Percentiles rank a stretch among this genome's conserved stretches.
phyloP scores from a whole-genome alignment of 352 stramenopile species.

The Phytophthora cryptogea region DNA sequence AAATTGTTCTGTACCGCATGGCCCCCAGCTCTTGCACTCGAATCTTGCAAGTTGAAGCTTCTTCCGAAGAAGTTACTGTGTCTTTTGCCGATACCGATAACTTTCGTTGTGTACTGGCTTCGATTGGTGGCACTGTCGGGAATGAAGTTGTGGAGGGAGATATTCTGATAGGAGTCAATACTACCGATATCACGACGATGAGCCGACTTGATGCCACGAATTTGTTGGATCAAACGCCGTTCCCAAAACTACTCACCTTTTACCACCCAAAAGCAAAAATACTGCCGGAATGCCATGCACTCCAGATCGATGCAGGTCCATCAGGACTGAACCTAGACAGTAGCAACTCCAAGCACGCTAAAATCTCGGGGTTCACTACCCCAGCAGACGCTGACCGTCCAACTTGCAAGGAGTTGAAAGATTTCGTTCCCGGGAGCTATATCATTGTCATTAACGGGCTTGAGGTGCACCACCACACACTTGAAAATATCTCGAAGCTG shows the following conservation, averaged over 20 bases:
- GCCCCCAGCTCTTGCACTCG: conserved; percentile 23
- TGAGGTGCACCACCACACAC: conserved; percentile 49
- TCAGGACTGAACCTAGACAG: conserved; percentile 61
- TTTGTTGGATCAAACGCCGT: conserved; percentile 31
- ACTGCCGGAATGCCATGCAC: conserved; percentile 48
- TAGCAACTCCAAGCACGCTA: conserved; percentile 28
- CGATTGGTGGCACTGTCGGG: conserved; percentile 13
- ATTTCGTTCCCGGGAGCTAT: conserved; percentile 51
- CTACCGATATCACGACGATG: conserved; percentile 43
- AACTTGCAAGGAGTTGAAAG: conserved; percentile 38
- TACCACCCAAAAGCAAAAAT: conserved; percentile 13
- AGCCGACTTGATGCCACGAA: conserved; percentile 34
- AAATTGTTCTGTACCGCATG: conserved; percentile 59
- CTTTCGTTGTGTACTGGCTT: conserved; percentile 44
- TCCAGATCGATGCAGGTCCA: conserved; percentile 45
- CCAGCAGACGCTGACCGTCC: conserved; percentile 38
- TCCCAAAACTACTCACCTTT: conserved; percentile 47
- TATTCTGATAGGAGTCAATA: conserved; percentile 53
- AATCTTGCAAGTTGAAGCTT: conserved; percentile 36
- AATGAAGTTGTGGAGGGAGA: conserved; percentile 35
- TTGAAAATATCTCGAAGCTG: conserved; percentile 45
- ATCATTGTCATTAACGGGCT: conserved; percentile 74
- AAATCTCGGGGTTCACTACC: conserved; percentile 53
- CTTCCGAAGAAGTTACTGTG: conserved; percentile 5
- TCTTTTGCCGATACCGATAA: conserved; percentile 43